A percentile compares a stretch with the other conserved stretches of the same genome.
These are phyloP conservation scores for Paracamarosporium sp. DNA, from an alignment of 2,329 filamentous ascomycete species.

Conservation along the genomic window DNA sequence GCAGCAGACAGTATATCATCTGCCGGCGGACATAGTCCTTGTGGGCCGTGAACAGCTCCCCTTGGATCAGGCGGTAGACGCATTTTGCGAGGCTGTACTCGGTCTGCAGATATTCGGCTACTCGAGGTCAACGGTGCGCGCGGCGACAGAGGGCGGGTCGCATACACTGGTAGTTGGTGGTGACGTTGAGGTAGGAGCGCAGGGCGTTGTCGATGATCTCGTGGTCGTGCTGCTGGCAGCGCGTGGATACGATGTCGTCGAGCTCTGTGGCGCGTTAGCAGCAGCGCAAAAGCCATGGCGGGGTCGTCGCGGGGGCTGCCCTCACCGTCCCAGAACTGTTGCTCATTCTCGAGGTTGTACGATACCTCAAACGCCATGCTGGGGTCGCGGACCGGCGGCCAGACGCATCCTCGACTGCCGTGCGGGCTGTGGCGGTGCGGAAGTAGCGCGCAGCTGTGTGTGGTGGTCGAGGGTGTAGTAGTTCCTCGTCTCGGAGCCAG, in stretches of 20 bases:
- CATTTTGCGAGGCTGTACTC: conserved; percentile 83
- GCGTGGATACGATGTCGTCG: conserved; percentile 67
- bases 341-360: conserved; percentile 75
- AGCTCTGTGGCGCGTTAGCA: conserved; percentile 61
- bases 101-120: conserved; percentile 73
- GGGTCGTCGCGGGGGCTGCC: conserved; percentile 30
- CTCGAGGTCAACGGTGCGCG: conserved; percentile 26
- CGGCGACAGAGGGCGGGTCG: conserved; percentile 6
- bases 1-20: conserved; percentile 86
- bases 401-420: conserved; percentile 45
- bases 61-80: conserved; percentile 78
- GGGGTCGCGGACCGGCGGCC: conserved; percentile 40
- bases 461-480: background rate
- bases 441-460: background rate
- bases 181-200: conserved; percentile 81
- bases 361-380: conserved; percentile 73
- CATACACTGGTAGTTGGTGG: conserved; percentile 73
- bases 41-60: conserved; percentile 75
- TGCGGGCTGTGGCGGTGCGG: conserved; percentile 25
- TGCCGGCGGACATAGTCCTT: conserved; percentile 89
- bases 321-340: conserved; percentile 89
- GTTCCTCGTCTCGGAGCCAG: background rate
- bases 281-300: conserved; percentile 12
- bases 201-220: conserved; percentile 83
- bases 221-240: conserved; percentile 68